Evolutionary conservation across 148 eudicot genomes (phyloP).

Genomic region (Fagopyrum homotropicum): DNA sequence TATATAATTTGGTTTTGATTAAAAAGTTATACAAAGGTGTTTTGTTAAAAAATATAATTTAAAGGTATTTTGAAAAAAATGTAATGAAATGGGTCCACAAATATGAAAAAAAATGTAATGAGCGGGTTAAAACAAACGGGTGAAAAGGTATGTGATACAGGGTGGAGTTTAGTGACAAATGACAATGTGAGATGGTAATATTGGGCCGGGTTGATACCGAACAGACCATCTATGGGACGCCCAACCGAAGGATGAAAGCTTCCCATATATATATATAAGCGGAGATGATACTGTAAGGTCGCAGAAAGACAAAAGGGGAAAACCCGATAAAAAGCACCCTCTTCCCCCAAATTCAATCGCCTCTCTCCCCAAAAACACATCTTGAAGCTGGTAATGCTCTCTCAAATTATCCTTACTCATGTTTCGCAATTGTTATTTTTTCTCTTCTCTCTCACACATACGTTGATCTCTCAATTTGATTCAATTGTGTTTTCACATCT

Average conservation of each 20-base stretch:
- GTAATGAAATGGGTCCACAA: no score
- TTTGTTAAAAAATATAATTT: no score
- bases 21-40: no score
- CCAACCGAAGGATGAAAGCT: not conserved
- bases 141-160: no score
- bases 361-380: not conserved
- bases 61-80: no score
- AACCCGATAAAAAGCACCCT: not conserved
- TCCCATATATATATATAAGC: not conserved
- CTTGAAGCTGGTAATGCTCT: constrained; percentile 6
- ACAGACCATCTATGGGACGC: not conserved
- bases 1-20: no score
- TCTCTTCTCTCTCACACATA: not conserved
- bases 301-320: constrained; percentile 1
- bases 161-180: no score
- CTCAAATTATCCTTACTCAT: not conserved
- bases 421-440: not conserved
- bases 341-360: constrained; percentile 3
- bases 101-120: no score
- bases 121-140: no score
- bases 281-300: not conserved
- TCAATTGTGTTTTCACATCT: not conserved
- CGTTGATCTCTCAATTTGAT: not conserved
- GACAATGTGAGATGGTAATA: not conserved
- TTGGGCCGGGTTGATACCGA: not conserved